Base-by-base conservation (phyloP, 805 yeast species). In the Spathaspora passalidarum region DNA sequence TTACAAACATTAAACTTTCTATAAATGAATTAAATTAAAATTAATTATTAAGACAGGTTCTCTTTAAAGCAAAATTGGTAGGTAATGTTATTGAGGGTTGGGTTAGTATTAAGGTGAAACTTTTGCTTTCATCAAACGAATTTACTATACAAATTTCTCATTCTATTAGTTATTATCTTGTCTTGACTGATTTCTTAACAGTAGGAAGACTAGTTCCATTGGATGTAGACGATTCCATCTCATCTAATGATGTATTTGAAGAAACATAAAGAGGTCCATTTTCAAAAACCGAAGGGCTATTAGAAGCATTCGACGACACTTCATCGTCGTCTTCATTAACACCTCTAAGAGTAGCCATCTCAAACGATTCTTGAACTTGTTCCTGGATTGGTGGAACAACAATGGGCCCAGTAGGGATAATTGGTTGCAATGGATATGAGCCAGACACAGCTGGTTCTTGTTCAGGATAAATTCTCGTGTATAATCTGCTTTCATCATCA, bases 251-350 rank as follows among this genome's bases (percentile, higher is more conserved):
- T 9, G 69, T 62, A 14, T 63, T 56, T 16, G 73, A 66, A 2
- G 70, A 61, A 8, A 66, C 51, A 13, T 68, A 29, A 29, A 29
- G 13, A 29, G 3, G 34, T 8, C 14, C 34, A 29, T 29, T 29
- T 29, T 63, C 65, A 56, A 72, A 72, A 3, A 72, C 72, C 32
- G 73, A 68, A 20, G 69, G 69, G n/a, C 69, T 53, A 11, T 69
- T 64, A 45, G 69, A 63, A 44, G 61, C 60, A 38, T 68, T 72
- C 32, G 69, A 56, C 11, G 69, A 65, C 8, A 62, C 43, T 38
- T 52, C 61, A 10, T 49, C 56, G 22, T 57, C 60, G 10, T 49
- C 49, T 38, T 52, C 50, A 18, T 41, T 29, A 21, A 19, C 36
- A 14, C 36, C 46, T 35, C 40, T 45, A 10, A 55, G 22, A 5